Evolutionary conservation across 179 eudicot species (phyloP).

Genomic region (Silene coronaria): DNA sequence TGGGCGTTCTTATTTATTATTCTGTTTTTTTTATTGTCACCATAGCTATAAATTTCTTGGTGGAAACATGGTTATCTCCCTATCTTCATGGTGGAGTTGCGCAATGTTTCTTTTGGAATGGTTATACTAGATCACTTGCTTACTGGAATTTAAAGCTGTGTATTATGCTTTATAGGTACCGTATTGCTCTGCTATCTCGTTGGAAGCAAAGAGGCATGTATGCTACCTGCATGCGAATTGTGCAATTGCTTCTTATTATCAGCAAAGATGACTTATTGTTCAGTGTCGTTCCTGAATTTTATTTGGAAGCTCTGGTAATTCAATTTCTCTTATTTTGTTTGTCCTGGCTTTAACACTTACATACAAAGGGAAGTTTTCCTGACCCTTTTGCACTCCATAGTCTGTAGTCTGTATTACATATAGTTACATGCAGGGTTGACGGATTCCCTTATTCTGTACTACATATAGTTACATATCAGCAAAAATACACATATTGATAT

Average conservation of each 20-base stretch:
- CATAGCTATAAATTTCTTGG: neutral
- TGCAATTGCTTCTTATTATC: slow-evolving; percentile 76
- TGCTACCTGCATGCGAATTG: slow-evolving; percentile 86
- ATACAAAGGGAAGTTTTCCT: neutral
- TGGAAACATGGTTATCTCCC: neutral
- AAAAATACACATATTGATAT: too few species aligned
- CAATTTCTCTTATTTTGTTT: neutral
- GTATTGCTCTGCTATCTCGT: slow-evolving; percentile 64
- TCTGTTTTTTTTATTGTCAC: neutral
- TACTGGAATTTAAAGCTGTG: slow-evolving; percentile 3
- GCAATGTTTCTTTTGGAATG: neutral
- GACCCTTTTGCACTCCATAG: neutral
- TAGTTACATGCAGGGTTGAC: too few species aligned
- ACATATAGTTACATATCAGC: too few species aligned
- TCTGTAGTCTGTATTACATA: neutral
- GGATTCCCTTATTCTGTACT: too few species aligned
- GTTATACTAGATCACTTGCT: neutral
- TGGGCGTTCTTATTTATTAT: neutral
- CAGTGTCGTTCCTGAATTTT: slow-evolving; percentile 77
- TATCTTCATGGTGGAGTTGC: neutral
- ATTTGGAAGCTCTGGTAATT: slow-evolving; percentile 78
- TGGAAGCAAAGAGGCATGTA: slow-evolving; percentile 99
- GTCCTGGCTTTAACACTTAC: slow-evolving; percentile 10
- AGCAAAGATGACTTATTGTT: slow-evolving; percentile 79
- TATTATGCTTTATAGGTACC: slow-evolving; percentile 52